phyloP scores from a whole-genome alignment of 2,329 filamentous ascomycete genomes.

The Diaporthe citriasiana region DNA sequence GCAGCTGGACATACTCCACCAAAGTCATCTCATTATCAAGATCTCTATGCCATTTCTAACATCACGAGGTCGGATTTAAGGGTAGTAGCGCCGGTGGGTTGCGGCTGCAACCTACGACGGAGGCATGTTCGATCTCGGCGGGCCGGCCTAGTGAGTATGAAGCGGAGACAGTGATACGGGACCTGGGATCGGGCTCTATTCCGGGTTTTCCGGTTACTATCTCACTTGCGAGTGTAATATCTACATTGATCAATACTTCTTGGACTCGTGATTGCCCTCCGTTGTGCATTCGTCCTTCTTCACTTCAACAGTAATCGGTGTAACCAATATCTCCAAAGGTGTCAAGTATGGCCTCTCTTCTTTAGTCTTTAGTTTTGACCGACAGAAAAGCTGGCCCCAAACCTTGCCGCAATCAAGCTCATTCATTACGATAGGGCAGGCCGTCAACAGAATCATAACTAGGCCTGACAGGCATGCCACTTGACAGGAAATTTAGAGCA shows the following conservation, averaged over 20 bases:
- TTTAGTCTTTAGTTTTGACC: too few relatives aligned
- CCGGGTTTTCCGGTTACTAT: not conserved
- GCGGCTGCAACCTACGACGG: slow-evolving; percentile 13
- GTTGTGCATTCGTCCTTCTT: not conserved
- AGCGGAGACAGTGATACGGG: not conserved
- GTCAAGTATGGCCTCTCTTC: too few relatives aligned
- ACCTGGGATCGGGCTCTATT: too few relatives aligned
- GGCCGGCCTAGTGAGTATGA: not conserved
- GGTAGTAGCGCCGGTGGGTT: not conserved
- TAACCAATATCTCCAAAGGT: too few relatives aligned
- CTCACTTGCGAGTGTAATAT: fast-evolving
- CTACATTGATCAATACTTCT: not conserved
- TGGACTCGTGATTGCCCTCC: too few relatives aligned
- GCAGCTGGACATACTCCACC: not conserved
- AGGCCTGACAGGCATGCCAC: slow-evolving; percentile 9
- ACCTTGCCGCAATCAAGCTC: slow-evolving; percentile 8
- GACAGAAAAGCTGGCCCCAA: too few relatives aligned
- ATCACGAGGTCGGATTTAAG: not conserved
- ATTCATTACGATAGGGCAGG: not conserved
- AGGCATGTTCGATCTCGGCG: not conserved
- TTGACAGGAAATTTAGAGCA: not conserved
- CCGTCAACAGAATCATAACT: slow-evolving; percentile 11
- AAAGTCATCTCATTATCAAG: fast-evolving
- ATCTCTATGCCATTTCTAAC: not conserved
- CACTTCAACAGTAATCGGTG: too few relatives aligned